Conservation (phyloP, 805 yeast species). For the Starmerella potacharoeniae region DNA sequence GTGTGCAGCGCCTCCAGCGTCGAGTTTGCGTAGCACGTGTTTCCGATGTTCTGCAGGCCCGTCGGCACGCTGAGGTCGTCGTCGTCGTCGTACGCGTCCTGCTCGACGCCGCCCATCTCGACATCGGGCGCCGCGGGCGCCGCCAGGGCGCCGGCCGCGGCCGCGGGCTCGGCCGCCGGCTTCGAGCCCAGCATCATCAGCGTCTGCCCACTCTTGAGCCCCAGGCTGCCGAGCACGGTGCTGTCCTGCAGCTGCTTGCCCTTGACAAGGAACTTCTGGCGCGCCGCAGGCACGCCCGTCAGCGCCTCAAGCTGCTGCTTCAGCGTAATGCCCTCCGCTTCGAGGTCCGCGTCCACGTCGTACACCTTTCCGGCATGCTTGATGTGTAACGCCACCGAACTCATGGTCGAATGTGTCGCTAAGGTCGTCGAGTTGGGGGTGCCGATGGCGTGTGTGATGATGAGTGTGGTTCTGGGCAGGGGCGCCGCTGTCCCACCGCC, state of each 20-base stretch:
- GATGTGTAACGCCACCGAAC: conserved; percentile 31
- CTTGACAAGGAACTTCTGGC: conserved; percentile 83
- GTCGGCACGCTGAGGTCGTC: conserved; percentile 39
- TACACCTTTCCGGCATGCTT: conserved; percentile 62
- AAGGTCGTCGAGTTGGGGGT: neutral
- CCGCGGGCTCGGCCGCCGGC: conserved; percentile 25
- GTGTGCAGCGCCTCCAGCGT: conserved; percentile 46
- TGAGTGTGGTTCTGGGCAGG: conserved; percentile 2
- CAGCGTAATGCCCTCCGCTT: conserved; percentile 48
- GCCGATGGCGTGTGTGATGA: neutral
- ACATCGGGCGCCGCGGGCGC: conserved; percentile 55
- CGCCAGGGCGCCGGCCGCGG: neutral
- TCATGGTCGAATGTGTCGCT: neutral
- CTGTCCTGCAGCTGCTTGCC: conserved; percentile 81
- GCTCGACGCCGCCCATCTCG: conserved; percentile 33
- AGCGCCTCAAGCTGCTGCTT: conserved; percentile 58
- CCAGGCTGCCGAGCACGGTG: conserved; percentile 39
- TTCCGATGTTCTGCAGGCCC: conserved; percentile 60
- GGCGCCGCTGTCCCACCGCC: neutral
- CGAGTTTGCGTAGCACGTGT: conserved; percentile 67
- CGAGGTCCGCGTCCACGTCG: conserved; percentile 43
- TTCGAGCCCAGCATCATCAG: conserved; percentile 92
- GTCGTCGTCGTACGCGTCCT: conserved; percentile 22
- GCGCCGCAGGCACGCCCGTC: conserved; percentile 74
- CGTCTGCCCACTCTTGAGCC: conserved; percentile 51